phyloP scores from a whole-genome alignment of 495 filamentous ascomycete species.

The Rusavskia elegans region DNA sequence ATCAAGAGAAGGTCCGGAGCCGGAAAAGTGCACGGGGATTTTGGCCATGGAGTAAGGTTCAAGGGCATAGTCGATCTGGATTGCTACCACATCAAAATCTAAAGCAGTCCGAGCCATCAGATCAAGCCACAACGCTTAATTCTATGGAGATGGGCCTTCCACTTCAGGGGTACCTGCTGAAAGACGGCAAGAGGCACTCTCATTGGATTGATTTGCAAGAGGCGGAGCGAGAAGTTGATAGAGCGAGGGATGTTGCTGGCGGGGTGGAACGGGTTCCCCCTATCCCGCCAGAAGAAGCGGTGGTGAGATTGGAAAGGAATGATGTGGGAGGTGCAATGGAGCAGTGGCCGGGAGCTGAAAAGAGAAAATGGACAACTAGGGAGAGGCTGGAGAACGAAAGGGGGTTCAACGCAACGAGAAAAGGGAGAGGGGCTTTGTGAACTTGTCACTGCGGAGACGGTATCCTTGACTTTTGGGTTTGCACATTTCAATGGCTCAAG shows the following conservation, averaged over 20 bases:
- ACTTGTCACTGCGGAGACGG: too few species aligned
- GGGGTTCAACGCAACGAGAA: too few species aligned
- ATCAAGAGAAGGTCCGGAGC: not conserved
- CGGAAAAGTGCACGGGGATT: not conserved
- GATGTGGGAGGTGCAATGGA: too few species aligned
- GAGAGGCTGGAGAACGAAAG: too few species aligned
- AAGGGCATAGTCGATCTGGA: not conserved
- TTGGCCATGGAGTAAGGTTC: not conserved
- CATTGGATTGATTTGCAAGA: not conserved
- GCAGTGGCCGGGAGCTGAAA: too few species aligned
- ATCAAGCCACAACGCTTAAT: not conserved
- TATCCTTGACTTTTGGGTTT: too few species aligned
- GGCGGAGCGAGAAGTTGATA: not conserved
- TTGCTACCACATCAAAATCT: not conserved
- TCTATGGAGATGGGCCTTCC: not conserved
- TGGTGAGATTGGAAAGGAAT: too few species aligned
- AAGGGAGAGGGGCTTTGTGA: too few species aligned
- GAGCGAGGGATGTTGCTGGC: not conserved
- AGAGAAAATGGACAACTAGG: too few species aligned
- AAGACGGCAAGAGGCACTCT: not conserved
- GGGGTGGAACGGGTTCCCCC: too few species aligned
- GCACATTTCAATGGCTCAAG: too few species aligned
- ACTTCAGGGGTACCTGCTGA: not conserved
- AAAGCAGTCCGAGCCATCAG: not conserved
- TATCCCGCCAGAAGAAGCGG: too few species aligned